Percentiles rank a stretch among this genome's conserved stretches.
phyloP scores from a whole-genome alignment of 345 rosid genomes.

The Pistacia atlantica region DNA sequence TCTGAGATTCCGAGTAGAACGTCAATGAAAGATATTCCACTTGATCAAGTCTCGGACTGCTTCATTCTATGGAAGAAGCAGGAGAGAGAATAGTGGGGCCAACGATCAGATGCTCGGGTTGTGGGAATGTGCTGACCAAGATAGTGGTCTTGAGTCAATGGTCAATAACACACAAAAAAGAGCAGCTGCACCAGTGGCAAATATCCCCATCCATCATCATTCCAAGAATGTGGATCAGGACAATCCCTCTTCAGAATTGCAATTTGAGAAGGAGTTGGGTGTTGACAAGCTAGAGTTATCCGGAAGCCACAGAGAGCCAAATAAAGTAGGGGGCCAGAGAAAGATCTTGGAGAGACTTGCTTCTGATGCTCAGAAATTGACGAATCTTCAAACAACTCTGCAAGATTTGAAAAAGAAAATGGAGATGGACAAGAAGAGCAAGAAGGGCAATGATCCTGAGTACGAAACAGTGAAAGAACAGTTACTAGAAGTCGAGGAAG shows the following conservation, averaged over 20 bases:
- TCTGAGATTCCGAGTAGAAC: slow-evolving; percentile 38
- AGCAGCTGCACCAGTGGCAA: slow-evolving; percentile 19
- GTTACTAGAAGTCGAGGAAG: slow-evolving; percentile 68
- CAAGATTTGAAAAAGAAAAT: slow-evolving; percentile 69
- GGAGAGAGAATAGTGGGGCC: slow-evolving; percentile 35
- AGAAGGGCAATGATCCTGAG: slow-evolving; percentile 55
- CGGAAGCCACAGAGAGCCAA: slow-evolving; percentile 35
- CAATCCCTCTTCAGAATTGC: slow-evolving; percentile 52
- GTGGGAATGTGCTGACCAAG: slow-evolving; percentile 57
- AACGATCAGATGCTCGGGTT: slow-evolving; percentile 52
- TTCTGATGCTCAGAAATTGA: slow-evolving; percentile 70
- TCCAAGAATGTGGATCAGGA: slow-evolving; percentile 16
- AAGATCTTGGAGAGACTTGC: slow-evolving; percentile 72
- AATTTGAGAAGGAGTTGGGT: slow-evolving; percentile 66
- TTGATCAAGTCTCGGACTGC: slow-evolving; percentile 72
- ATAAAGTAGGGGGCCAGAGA: slow-evolving; percentile 40
- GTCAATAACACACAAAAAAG: slow-evolving; percentile 18
- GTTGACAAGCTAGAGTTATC: slow-evolving; percentile 72
- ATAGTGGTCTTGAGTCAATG: slow-evolving; percentile 23
- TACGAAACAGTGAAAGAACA: slow-evolving; percentile 57
- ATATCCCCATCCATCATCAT: slow-evolving; percentile 7
- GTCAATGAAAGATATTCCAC: slow-evolving; percentile 63
- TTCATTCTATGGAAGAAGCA: slow-evolving; percentile 49
- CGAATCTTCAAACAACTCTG: slow-evolving; percentile 54
- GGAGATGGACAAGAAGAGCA: slow-evolving; percentile 59